Evolutionary conservation across 2,329 filamentous ascomycete species (phyloP).

Genomic region (Hypoxylon sp.): DNA sequence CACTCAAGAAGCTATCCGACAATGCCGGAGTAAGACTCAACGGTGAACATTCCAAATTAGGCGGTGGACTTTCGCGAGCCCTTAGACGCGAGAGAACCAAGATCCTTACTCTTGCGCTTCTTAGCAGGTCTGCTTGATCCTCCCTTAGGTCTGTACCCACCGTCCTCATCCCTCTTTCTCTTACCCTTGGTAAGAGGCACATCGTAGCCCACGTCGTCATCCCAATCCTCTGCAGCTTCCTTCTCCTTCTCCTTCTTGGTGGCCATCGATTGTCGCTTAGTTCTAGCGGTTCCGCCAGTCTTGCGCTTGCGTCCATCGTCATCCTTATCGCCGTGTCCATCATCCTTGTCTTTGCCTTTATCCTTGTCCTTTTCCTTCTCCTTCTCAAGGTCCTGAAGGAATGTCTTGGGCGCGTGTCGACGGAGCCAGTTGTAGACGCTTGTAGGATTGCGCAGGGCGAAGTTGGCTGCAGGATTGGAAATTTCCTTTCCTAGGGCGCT

Average conservation of each 20-base stretch:
- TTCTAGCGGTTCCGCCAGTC: constrained; percentile 50
- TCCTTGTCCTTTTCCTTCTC: constrained; percentile 59
- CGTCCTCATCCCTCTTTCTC: constrained; percentile 71
- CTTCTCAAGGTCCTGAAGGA: constrained; percentile 81
- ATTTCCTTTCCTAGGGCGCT: constrained; percentile 57
- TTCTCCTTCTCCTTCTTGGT: constrained; percentile 58
- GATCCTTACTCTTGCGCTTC: constrained; percentile 70
- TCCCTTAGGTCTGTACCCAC: constrained; percentile 71
- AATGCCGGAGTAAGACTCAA: background rate
- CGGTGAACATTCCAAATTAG: background rate
- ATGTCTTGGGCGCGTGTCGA: constrained; percentile 85
- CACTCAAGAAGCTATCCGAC: constrained; percentile 2
- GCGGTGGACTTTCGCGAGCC: constrained; percentile 44
- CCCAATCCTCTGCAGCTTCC: constrained; percentile 58
- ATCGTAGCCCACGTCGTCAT: constrained; percentile 55
- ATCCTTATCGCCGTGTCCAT: constrained; percentile 55
- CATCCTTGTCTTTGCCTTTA: constrained; percentile 59
- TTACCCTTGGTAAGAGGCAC: constrained; percentile 63
- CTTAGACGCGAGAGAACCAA: constrained; percentile 43
- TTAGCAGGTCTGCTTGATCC: constrained; percentile 68
- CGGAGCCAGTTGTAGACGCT: constrained; percentile 97
- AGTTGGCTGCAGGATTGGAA: constrained; percentile 58
- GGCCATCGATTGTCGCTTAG: constrained; percentile 59
- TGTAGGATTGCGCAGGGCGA: constrained; percentile 81
- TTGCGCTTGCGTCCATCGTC: constrained; percentile 57